Evolutionary conservation across 2,329 filamentous ascomycete species (phyloP), one percentile per base, ranked within the genome.

Genomic region (Fusarium oxysporum): DNA sequence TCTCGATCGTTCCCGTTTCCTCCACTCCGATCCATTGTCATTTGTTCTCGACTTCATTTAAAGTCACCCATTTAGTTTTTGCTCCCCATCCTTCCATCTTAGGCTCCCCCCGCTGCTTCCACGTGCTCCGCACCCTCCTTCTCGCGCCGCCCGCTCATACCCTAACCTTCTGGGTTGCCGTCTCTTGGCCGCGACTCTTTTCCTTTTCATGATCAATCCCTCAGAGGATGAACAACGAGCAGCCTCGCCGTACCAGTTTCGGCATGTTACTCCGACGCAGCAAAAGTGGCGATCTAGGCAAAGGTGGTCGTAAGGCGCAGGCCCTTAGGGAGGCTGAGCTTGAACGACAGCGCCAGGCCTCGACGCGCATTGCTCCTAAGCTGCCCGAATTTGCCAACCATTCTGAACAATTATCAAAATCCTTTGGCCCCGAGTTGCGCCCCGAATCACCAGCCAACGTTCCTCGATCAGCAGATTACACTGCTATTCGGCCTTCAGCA

Each of bases 251-350:
- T 65, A 78, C 86, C 73, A 87, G 84, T 77, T 83, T 88, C 82
- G 85, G 86, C 77, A 87, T 88, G 82, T 88, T 93, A 79, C 86
- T 93, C 71, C 88, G 90, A 82, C 89, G 91, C 76, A 88, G 88
- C 80, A 93, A 92, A 80, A 92, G 91, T 65, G 88, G 88, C 68
- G 91, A 93, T 73, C 80, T 92, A 65, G 87, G 86, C 75, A 89
- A 89, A 76, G 85, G 84, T 72, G 86, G 85, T 81, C 90, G 87
- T 82, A 92, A 90, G 84, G 85, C 84, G 78, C 86, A 90, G 82
- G 85, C 88, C 73, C 76, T 83, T 74, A 83, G 82, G 74, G 85
- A 87, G 75, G 84, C 85, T 72, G 86, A 88, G 78, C 81, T 86
- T 63, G 85, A 87, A 77, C 85, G 86, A 72, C 85, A 87, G 79